Percentiles rank a stretch among this genome's conserved stretches.
Evolutionary conservation across 345 rosid species (phyloP).

Genomic region (Nasturtium officinale): DNA sequence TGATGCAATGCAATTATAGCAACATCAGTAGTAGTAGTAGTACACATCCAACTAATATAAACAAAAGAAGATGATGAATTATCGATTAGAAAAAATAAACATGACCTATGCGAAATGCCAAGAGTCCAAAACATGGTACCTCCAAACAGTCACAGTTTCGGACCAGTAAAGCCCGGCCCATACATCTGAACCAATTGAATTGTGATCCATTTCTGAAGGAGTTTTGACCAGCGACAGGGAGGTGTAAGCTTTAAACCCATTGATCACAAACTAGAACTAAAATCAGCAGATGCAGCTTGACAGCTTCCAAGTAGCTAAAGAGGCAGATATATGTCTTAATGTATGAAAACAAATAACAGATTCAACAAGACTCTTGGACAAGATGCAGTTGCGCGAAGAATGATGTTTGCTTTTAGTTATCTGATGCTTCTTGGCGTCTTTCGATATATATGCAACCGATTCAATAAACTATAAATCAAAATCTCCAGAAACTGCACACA

Average conservation of each 20-base stretch:
- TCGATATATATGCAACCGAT: not conserved
- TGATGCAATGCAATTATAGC: conserved; percentile 10
- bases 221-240: not conserved
- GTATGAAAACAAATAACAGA: not conserved
- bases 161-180: conserved; percentile 5
- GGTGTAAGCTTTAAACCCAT: not conserved
- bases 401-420: too few species aligned
- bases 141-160: not conserved
- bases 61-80: not conserved
- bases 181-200: not conserved
- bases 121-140: not conserved
- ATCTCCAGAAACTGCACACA: not conserved
- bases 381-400: not conserved
- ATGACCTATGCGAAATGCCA: not conserved
- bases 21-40: not conserved
- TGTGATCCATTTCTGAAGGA: not conserved
- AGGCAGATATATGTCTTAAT: not conserved
- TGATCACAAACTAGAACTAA: not conserved
- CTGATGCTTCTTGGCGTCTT: too few species aligned
- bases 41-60: conserved; percentile 9
- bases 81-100: not conserved
- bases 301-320: not conserved
- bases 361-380: not conserved
- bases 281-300: not conserved
- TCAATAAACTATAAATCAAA: not conserved